Base-by-base conservation (phyloP, 139 green algal genomes). In the Volvox africanus region DNA sequence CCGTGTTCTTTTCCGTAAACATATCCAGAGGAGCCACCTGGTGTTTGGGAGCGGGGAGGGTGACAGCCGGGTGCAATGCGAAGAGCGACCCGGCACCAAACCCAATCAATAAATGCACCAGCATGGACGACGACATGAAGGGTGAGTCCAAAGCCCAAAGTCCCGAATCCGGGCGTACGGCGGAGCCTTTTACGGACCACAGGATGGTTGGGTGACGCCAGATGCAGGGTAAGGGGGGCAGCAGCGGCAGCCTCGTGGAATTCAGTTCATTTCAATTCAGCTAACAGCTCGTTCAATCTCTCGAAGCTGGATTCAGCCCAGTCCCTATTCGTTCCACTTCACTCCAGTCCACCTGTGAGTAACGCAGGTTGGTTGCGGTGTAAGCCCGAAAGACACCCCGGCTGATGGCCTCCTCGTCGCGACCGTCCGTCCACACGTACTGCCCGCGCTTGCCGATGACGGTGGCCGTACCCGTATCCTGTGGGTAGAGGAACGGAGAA, bases 1-100 rank as follows among this genome's bases (percentile, higher is more conserved):
- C 93, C 1, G 93, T 95, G 84, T 95, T 95, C 78, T 93, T 95
- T 73, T 95, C 93, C 1, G 90, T 93, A 78, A 95, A 95, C 93
- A 95, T 95, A 88, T 95, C 93, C 68, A 93, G 84, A 0, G 93
- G 93, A 14, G 93, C 93, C 0, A 95, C 93, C 85, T 95, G 65
- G 9, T 5, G 44, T 5, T 55, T 5, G 5, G 44, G 44, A 55
- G 9, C 44, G 44, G 9, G 44, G 44, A 55, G n/a, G n/a, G n/a
- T n/a, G n/a, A n/a, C n/a, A n/a, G n/a, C n/a, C n/a, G n/a, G n/a
- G n/a, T n/a, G n/a, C n/a, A n/a, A n/a, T n/a, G n/a, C n/a, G n/a
- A n/a, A n/a, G n/a, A n/a, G n/a, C n/a, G n/a, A n/a, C n/a, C n/a
- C n/a, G n/a, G n/a, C n/a, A n/a, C 44, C 44, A 9, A 55, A 55